Evolutionary conservation across 495 filamentous ascomycete genomes (phyloP), one percentile per base, ranked within the genome.

Genomic region (Astrothelium macrocarpum): DNA sequence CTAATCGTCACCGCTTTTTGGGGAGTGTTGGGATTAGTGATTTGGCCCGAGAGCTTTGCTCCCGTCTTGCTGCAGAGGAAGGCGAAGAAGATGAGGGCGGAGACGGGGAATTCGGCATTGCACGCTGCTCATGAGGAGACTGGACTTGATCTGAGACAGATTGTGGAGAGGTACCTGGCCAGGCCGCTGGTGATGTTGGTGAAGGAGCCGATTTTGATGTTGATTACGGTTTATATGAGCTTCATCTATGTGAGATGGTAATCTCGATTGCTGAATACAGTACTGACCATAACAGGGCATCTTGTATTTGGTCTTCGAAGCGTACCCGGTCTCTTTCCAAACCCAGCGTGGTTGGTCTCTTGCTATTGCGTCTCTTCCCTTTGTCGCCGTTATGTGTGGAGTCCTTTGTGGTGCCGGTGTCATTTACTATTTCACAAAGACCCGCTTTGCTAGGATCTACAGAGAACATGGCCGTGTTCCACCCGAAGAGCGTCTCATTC

Each of bases 151-250:
- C 43, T 78, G 31, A 61, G 43, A 32, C 31, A 34, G 29, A 36
- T 61, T 28, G 34, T 10, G 18, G 59, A 39, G 18, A 49, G 43
- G 18, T 49, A 83, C 71, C 71, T 88, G 39, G 65, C 80, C 42
- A 80, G 85, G 2, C 87, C 85, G 0, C 71, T 87, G 64, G 74
- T 76, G 43, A 83, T 88, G 75, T 75, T 87, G 9, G 45, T 79
- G 46, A 67, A 78, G 28, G 82, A 87, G 64, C 85, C 85, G 0
- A 83, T 86, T 56, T 73, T 87, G 36, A 62, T 84, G 56, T 73
- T 82, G 43, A 63, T 78, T 53, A 71, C 76, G 9, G 39, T 78
- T 20, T 71, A 72, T 26, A 70, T 78, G 59, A 73, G 63, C 16
- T 69, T 72, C 18, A 64, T 73, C 53, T 73, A 73, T 62, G 70